Evolutionary conservation across 371 early-diverging fungal species (phyloP), one percentile per base, ranked within the genome.

Genomic region (Apophysomyces trapeziformis): DNA sequence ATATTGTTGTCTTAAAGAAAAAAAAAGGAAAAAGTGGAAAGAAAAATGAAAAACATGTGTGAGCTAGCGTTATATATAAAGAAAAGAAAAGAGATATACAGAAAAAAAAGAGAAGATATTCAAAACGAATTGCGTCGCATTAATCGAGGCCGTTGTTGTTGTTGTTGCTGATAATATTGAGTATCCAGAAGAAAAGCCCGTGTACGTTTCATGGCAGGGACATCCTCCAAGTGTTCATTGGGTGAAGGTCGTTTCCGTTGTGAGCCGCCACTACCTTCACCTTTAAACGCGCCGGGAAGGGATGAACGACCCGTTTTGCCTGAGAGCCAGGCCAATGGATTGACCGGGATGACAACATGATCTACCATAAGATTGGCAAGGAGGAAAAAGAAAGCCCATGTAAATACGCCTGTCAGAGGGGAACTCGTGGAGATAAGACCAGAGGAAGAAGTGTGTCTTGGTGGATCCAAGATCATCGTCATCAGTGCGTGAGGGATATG

Each of bases 401-500:
- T 54, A 16, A 69, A 37, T 47, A 66, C 66, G 1, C 69, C 61
- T 64, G 18, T 16, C 45, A 18, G 6, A 38, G 62, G 36, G 18
- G 26, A 37, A 6, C 39, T 58, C n/a, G 57, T 38, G 45, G 14
- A 21, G 36, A 56, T 8, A 1, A 60, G 39, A 18, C 60, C 26
- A 5, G 60, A 39, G 35, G 66, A 60, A 39, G 66, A 45, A 12
- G 57, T 57, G 57, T 39, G 44, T 5, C 63, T 57, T 44, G 70
- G 46, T 44, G 65, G 44, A 56, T 72, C 72, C 63, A 72, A 68
- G 26, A 57, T 60, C 57, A 72, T 63, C 7, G 69, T 65, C 43
- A 72, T 68, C 35, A 72, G 46, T 26, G 66, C 66, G 60, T 72
- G 72, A 41, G 72, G 72, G 39, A 72, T 59, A 63, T 72, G 72